Conservation (phyloP, 164 flowering plant genomes). For the Magnolia sinica region DNA sequence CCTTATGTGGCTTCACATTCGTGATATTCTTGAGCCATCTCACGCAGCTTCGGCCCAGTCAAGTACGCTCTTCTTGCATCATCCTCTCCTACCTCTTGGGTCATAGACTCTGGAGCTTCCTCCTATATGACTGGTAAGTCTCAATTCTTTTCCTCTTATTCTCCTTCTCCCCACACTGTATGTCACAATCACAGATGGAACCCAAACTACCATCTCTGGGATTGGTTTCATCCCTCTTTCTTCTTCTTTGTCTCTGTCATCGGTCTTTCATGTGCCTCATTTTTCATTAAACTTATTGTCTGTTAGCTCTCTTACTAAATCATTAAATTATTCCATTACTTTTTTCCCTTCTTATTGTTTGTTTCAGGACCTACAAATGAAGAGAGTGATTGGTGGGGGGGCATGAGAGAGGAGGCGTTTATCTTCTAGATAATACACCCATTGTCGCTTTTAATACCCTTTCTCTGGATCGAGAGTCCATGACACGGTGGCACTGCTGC, state of each 20-base stretch:
- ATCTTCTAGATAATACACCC: too few relatives aligned
- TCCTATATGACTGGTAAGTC: not conserved
- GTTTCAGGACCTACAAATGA: too few relatives aligned
- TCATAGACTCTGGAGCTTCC: not conserved
- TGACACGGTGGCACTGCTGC: too few relatives aligned
- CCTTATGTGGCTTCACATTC: too few relatives aligned
- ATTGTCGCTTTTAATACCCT: too few relatives aligned
- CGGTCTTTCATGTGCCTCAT: not conserved
- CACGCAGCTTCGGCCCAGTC: not conserved
- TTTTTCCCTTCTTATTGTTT: too few relatives aligned
- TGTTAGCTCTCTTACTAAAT: not conserved
- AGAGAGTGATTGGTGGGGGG: too few relatives aligned
- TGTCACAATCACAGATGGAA: not conserved
- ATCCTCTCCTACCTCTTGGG: not conserved
- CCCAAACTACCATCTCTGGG: too few relatives aligned
- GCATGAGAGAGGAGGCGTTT: too few relatives aligned
- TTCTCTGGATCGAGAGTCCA: too few relatives aligned
- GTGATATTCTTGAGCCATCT: not conserved
- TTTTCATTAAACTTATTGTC: not conserved
- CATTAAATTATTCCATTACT: too few relatives aligned
- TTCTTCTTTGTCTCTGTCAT: not conserved
- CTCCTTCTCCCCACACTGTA: not conserved
- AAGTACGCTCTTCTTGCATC: not conserved
- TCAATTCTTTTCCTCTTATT: not conserved
- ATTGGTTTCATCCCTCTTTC: too few relatives aligned